These are phyloP conservation scores for Coffea canephora DNA, from an alignment of 257 asterid species.

Conservation along the genomic window DNA sequence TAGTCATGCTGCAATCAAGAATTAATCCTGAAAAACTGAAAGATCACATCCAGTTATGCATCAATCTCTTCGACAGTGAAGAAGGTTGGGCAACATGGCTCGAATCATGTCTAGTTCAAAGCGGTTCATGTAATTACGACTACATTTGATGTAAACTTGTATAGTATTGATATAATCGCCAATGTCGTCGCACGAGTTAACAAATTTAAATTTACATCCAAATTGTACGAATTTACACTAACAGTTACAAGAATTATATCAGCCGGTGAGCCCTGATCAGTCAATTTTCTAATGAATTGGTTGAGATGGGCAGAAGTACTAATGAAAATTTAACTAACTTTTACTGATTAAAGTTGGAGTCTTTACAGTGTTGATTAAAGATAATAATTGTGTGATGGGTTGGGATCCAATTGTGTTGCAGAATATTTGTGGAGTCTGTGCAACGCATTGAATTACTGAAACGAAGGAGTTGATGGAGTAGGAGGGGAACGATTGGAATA, in stretches of 20 bases:
- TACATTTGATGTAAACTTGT: no score
- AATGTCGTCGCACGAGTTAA: no score
- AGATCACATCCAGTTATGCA: neutral
- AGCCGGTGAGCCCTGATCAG: neutral
- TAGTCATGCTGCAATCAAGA: neutral
- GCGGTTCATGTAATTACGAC: no score
- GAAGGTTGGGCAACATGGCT: neutral
- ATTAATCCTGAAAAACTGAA: neutral
- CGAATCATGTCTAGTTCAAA: neutral
- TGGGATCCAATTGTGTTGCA: slow-evolving; percentile 20
- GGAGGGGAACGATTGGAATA: neutral
- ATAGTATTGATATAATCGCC: no score
- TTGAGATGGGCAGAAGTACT: neutral
- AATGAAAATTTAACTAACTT: neutral
- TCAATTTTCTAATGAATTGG: neutral
- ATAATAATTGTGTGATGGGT: neutral
- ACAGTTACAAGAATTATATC: no score
- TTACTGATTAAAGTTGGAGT: neutral
- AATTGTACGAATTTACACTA: no score
- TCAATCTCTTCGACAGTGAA: neutral
- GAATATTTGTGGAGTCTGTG: slow-evolving; percentile 48
- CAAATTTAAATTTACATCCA: no score
- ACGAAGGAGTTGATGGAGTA: slow-evolving; percentile 21
- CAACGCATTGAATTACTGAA: slow-evolving; percentile 48
- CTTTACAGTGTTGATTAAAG: neutral